Conservation (phyloP, 192 early-diverging fungal species). For the Podila epicladia region DNA sequence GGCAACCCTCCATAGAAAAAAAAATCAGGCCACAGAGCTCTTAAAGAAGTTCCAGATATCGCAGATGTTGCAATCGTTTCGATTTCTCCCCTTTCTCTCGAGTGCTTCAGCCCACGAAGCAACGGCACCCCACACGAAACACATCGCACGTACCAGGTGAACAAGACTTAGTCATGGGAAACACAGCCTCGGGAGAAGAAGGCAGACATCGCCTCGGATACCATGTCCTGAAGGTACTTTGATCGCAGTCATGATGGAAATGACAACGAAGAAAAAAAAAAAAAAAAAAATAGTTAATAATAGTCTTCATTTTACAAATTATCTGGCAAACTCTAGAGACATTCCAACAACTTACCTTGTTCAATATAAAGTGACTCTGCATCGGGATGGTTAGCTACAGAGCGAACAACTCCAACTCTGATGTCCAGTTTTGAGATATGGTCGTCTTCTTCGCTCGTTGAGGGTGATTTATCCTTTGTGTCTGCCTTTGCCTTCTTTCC, state of each 20-base stretch:
- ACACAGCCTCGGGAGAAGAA: slow-evolving; percentile 59
- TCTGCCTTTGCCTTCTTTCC: not conserved
- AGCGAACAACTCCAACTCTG: slow-evolving; percentile 69
- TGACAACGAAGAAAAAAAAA: too few species aligned
- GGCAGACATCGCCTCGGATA: slow-evolving; percentile 64
- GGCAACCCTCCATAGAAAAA: too few species aligned
- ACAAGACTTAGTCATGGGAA: slow-evolving; percentile 49
- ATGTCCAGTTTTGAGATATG: slow-evolving; percentile 62
- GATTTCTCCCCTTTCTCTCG: too few species aligned
- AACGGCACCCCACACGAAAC: too few species aligned
- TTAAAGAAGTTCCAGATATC: too few species aligned
- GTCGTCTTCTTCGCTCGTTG: slow-evolving; percentile 32
- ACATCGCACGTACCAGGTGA: too few species aligned
- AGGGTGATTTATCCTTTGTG: not conserved
- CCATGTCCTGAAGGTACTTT: slow-evolving; percentile 70
- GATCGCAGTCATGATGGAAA: not conserved
- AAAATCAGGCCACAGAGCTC: not conserved
- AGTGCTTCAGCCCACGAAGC: too few species aligned
- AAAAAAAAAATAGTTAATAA: too few species aligned
- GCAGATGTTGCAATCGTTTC: too few species aligned
- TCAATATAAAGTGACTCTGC: slow-evolving; percentile 61
- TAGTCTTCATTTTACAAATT: too few species aligned
- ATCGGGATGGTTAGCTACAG: slow-evolving; percentile 61
- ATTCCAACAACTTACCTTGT: slow-evolving; percentile 26
- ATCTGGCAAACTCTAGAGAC: not conserved